Base-by-base conservation (phyloP, 2,329 filamentous ascomycete genomes). In the Dryadomyces quercus-mongolicae region DNA sequence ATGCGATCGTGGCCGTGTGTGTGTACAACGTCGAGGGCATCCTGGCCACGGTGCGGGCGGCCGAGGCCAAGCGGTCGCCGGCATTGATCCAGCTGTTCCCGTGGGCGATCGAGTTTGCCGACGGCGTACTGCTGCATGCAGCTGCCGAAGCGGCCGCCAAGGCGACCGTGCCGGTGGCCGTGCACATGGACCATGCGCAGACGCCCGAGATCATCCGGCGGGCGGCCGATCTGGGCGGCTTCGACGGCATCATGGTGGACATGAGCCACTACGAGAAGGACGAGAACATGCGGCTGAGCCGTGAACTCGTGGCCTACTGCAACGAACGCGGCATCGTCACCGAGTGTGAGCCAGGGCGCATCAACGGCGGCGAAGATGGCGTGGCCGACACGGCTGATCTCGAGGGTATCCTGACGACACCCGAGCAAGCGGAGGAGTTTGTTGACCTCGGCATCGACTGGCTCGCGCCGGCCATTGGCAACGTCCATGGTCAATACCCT, bases 401-500 rank as follows among this genome's bases (percentile, higher is more conserved):
- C 54, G 60, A 73, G 71, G 65, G 75, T 61, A 49, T 67, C 66
- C 56, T 88, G 59, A 89, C 85, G 0, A 87, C 82, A 0, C 75
- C 79, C 0, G 82, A 85, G 58, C 79, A 89, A 67, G 83, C 82
- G 8, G 75, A 81, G 58, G 80, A 86, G 61, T 89, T 90, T 61
- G 76, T 87, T 4, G 75, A 72, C 2, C 85, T 84, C 12, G 85
- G 84, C 0, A 85, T 89, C 62, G 82, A 89, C 62, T 84, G 84
- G 70, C 70, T 90, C 15, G 86, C 86, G 2, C 86, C 85, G 0
- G 84, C 84, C 0, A 87, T 89, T 68, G 85, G 85, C 3, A 89
- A 88, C 62, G 81, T 89, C 47, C 85, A 89, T 67, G 85, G 85
- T 6, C 79, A 82, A 60, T 88, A 89, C 66, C 84, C 84, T 0